Evolutionary conservation across 1,284 basidiomycete genomes (phyloP).

Genomic region (Testicularia cyperi): DNA sequence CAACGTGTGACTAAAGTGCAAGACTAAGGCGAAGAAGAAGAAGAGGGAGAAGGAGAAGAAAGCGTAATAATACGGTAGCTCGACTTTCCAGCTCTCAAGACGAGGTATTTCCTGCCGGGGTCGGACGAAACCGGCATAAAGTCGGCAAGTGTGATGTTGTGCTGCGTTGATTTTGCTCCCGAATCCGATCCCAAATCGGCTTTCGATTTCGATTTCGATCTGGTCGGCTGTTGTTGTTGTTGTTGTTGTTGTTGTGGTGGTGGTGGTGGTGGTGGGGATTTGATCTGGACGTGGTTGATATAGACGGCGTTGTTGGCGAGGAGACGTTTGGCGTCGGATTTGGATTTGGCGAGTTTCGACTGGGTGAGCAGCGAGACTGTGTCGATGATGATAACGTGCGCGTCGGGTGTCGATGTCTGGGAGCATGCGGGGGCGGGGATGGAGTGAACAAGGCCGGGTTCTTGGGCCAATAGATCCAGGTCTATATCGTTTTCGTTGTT

Average conservation of each 20-base stretch:
- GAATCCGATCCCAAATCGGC: constrained; percentile 3
- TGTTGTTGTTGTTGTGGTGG: no score
- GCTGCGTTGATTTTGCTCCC: no score
- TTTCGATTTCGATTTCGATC: no score
- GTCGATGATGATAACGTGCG: no score
- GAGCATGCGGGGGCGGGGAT: background rate
- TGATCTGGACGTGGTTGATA: constrained; percentile 20
- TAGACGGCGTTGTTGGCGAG: constrained; percentile 16
- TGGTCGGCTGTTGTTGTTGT: no score
- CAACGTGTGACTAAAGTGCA: no score
- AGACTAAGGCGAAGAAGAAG: no score
- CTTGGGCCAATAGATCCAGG: background rate
- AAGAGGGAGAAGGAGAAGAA: no score
- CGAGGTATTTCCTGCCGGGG: no score
- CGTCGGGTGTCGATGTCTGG: background rate
- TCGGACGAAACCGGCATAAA: no score
- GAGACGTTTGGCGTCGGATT: constrained; percentile 23
- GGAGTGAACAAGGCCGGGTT: background rate
- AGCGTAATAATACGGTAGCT: constrained; percentile 6
- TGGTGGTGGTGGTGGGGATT: no score
- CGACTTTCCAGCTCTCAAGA: constrained; percentile 14
- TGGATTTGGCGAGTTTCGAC: constrained; percentile 8
- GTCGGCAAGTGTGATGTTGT: no score
- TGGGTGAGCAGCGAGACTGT: background rate
- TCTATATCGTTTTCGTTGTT: background rate